Evolutionary conservation across 1,284 basidiomycete species (phyloP).

Genomic region (Trichosporon coremiiforme): DNA sequence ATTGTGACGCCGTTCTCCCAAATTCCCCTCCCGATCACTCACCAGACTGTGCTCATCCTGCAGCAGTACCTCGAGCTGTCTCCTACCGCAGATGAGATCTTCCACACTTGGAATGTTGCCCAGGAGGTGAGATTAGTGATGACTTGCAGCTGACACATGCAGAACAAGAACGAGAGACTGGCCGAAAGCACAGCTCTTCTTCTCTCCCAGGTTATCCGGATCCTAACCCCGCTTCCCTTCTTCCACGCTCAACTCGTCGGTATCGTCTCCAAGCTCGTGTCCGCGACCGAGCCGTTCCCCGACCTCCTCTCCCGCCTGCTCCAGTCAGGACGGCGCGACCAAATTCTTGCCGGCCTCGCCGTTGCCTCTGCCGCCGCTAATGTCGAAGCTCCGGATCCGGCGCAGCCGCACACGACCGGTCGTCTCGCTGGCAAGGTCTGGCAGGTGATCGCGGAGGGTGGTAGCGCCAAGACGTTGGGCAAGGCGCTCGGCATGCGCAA

Average conservation of each 20-base stretch:
- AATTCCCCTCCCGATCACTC: conserved; percentile 50
- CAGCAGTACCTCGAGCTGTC: conserved; percentile 56
- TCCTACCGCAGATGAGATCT: conserved; percentile 54
- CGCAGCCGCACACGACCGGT: conserved; percentile 27
- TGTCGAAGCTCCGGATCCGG: conserved; percentile 43
- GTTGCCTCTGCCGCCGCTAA: conserved; percentile 48
- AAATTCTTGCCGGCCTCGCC: conserved; percentile 46
- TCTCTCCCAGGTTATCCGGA: conserved; percentile 48
- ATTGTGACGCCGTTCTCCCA: conserved; percentile 50
- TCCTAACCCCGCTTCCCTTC: conserved; percentile 55
- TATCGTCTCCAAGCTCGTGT: conserved; percentile 50
- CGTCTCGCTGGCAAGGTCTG: conserved; percentile 46
- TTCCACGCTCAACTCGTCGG: conserved; percentile 51
- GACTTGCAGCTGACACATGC: conserved; percentile 8
- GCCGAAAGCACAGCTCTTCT: conserved; percentile 47
- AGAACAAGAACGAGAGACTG: conserved; percentile 48
- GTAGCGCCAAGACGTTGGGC: conserved; percentile 47
- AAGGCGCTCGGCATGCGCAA: conserved; percentile 55
- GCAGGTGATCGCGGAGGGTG: conserved; percentile 48
- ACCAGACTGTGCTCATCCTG: conserved; percentile 53
- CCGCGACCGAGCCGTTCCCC: conserved; percentile 44
- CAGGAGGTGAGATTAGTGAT: conserved; percentile 41
- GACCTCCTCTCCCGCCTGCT: conserved; percentile 50
- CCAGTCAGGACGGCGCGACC: conserved; percentile 51
- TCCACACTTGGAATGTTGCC: conserved; percentile 52